Percentiles rank a stretch among this genome's conserved stretches.
Conservation (phyloP, 257 asterid genomes). For the Fraxinus anomala region DNA sequence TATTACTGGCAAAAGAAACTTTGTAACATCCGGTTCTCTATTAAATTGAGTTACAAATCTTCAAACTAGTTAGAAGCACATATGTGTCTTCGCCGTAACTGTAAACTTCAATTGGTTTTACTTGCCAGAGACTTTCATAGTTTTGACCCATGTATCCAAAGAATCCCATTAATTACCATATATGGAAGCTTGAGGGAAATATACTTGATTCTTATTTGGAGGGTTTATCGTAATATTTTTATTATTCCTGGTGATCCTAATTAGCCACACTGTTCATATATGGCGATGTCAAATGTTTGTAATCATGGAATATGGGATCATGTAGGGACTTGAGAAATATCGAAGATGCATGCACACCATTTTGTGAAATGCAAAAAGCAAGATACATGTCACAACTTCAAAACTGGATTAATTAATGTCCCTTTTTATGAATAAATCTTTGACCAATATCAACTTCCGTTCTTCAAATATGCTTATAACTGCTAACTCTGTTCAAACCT, state of each 20-base stretch:
- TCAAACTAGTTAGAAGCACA: neutral
- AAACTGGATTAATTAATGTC: neutral
- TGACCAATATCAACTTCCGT: neutral
- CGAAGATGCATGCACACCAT: neutral
- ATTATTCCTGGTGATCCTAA: neutral
- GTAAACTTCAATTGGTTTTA: neutral
- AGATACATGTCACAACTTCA: neutral
- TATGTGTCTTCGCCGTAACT: neutral
- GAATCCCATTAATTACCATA: neutral
- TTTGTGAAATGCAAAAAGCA: neutral
- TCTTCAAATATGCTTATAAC: neutral
- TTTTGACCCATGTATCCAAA: too few relatives aligned
- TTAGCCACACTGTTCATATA: neutral
- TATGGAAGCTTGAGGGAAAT: neutral
- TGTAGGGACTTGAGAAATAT: neutral
- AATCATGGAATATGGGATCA: neutral
- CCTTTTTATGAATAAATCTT: neutral
- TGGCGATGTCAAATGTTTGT: neutral
- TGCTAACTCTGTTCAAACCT: constrained; percentile 9
- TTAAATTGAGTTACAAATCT: neutral
- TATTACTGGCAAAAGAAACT: neutral
- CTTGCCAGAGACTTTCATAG: too few relatives aligned
- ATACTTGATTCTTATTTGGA: neutral
- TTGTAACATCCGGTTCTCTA: neutral
- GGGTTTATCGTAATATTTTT: neutral